Evolutionary conservation across 345 rosid genomes (phyloP).

Genomic region (Chamaenerion angustifolium): DNA sequence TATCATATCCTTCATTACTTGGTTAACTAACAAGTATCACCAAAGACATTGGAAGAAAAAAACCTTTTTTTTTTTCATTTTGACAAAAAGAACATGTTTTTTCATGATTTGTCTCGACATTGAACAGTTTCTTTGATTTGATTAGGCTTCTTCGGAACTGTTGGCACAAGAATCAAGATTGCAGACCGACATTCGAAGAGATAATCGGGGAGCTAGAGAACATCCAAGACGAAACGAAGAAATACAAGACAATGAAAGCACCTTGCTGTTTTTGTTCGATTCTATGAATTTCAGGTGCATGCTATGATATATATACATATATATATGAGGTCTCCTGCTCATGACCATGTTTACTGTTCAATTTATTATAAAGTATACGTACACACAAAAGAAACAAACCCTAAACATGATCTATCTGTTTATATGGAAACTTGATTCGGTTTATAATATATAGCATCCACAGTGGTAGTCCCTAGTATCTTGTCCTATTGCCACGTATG

Average conservation of each 20-base stretch:
- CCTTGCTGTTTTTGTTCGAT: conserved; percentile 18
- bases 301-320: too few species aligned
- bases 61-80: too few species aligned
- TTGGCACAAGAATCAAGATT: conserved; percentile 55
- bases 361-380: too few species aligned
- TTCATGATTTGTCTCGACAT: neutral
- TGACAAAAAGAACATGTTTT: neutral
- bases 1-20: too few species aligned
- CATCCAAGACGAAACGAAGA: conserved; percentile 19
- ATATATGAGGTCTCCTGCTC: too few species aligned
- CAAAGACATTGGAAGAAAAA: too few species aligned
- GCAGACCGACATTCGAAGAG: conserved; percentile 47
- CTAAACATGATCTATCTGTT: too few species aligned
- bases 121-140: conserved; percentile 3
- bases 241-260: conserved; percentile 4
- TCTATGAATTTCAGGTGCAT: conserved; percentile 9
- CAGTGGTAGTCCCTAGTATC: neutral
- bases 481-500: neutral
- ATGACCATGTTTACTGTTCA: too few species aligned
- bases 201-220: conserved; percentile 37
- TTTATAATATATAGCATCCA: neutral
- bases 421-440: too few species aligned
- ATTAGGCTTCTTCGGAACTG: conserved; percentile 46
- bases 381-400: too few species aligned
- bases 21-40: neutral